These are phyloP conservation scores for Ceratocystis cubensis DNA, from an alignment of 2,329 filamentous ascomycete species.

Conservation along the genomic window DNA sequence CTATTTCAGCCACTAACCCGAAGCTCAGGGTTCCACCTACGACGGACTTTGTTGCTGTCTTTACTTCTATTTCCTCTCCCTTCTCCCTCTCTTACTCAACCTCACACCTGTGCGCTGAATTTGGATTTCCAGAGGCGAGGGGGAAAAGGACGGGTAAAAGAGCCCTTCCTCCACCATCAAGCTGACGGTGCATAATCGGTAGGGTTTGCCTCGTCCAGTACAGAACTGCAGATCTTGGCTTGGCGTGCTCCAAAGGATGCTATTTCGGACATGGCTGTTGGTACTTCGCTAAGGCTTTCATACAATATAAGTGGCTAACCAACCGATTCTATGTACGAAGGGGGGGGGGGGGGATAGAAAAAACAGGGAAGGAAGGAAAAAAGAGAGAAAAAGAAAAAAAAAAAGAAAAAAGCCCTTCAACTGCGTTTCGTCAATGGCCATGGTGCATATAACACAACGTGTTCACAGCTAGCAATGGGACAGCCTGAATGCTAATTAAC, in stretches of 20 bases:
- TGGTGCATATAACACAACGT: constrained; percentile 2
- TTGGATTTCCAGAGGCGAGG: not conserved
- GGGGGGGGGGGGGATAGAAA: not conserved
- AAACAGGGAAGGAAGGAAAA: not conserved
- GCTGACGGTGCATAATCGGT: not conserved
- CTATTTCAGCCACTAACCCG: constrained; percentile 2
- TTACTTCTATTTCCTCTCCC: not conserved
- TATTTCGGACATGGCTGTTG: constrained; percentile 8
- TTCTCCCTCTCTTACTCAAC: not conserved
- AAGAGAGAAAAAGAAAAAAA: not conserved
- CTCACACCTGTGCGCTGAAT: not conserved
- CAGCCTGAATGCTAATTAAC: not conserved
- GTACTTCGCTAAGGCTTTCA: constrained; percentile 4
- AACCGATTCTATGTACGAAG: not conserved
- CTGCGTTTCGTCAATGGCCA: not conserved
- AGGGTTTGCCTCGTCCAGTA: not conserved
- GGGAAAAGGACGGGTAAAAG: not conserved
- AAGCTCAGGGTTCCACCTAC: not conserved
- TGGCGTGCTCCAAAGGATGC: constrained; percentile 1
- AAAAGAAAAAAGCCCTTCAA: not conserved
- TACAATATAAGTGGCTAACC: constrained; percentile 5
- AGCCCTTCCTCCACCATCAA: not conserved
- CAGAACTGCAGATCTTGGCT: not conserved
- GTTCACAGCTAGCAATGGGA: not conserved
- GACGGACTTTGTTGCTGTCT: not conserved